Conservation (phyloP, 2,329 filamentous ascomycete genomes). For the Diplodia corticola region DNA sequence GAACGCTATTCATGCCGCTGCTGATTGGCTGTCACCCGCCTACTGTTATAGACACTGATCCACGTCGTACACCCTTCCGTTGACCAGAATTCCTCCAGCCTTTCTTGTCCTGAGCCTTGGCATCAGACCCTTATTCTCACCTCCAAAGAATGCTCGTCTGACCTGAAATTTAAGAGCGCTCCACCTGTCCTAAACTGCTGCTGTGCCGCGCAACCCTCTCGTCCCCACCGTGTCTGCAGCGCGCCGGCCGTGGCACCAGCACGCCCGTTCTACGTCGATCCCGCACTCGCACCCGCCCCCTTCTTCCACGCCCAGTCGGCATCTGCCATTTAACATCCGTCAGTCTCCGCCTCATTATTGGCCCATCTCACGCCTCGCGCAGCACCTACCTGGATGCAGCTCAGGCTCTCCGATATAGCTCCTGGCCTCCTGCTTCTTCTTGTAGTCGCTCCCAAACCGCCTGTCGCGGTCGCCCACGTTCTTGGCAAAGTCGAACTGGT, state of each 20-base stretch:
- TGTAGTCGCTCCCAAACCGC: slow-evolving; percentile 55
- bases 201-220: not conserved
- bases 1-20: not conserved
- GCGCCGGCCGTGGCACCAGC: not conserved
- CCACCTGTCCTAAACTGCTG: not conserved
- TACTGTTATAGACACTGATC: not conserved
- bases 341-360: not conserved
- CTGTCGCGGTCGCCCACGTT: slow-evolving; percentile 54
- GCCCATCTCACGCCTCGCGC: not conserved
- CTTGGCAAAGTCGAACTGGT: slow-evolving; percentile 51
- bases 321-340: slow-evolving; percentile 12
- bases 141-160: not conserved
- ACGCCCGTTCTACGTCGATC: slow-evolving; percentile 1
- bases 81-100: not conserved
- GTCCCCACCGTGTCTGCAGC: not conserved
- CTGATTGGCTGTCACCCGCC: not conserved
- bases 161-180: not conserved
- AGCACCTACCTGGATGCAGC: slow-evolving; percentile 38
- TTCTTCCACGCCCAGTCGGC: slow-evolving; percentile 22
- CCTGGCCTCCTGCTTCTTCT: slow-evolving; percentile 55
- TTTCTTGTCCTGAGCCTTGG: not conserved
- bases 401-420: slow-evolving; percentile 53
- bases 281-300: not conserved
- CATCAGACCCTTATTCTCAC: not conserved
- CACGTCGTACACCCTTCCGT: not conserved